Base-by-base conservation (phyloP, 1,284 basidiomycete species). In the Macrocybe sp. region DNA sequence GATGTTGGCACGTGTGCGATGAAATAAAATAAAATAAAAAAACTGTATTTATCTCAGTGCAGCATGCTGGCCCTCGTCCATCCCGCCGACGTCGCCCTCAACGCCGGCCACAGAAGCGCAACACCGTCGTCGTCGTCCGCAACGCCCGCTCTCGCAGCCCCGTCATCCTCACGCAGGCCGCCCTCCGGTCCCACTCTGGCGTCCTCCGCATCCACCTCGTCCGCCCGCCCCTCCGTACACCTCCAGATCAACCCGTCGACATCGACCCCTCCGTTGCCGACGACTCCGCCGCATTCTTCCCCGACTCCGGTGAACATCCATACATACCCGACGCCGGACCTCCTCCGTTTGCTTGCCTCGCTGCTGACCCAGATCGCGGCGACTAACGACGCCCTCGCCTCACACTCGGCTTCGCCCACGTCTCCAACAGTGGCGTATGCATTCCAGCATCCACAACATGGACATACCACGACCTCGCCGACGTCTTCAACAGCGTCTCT, bases 351-450 rank as follows among this genome's bases (percentile, higher is more conserved):
- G 10, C 83, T 99, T n/a, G 94, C 96, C 0, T 83, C 83, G 2
- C 73, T 98, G 10, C 78, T 99, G 50, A 85, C 91, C 41, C 91
- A 94, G 66, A 97, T 98, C 62, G 93, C 96, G 3, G 81, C 83
- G 2, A 85, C 92, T 4, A 98, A 98, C 66, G 95, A 97, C 69
- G 74, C 69, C 45, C 66, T 82, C 57, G 51, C 61, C 47, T 50
- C 59, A 50, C 53, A 58, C 57, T 51, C 62, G 7, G 28, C 30
- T 58, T 57, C 56, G 4, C 45, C 53, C n/a, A 44, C 52, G 29
- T 28, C 49, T 50, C 64, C 22, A 4, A 22, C 22, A 22, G 22
- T 22, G 22, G 22, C 22, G 22, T 22, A 22, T 22, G 22, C 22
- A 22, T 4, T 22, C 22, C 22, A 22, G 22, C 22, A 22, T 22